Evolutionary conservation across 2,329 filamentous ascomycete species (phyloP).

Genomic region (Fusarium tuaranense): DNA sequence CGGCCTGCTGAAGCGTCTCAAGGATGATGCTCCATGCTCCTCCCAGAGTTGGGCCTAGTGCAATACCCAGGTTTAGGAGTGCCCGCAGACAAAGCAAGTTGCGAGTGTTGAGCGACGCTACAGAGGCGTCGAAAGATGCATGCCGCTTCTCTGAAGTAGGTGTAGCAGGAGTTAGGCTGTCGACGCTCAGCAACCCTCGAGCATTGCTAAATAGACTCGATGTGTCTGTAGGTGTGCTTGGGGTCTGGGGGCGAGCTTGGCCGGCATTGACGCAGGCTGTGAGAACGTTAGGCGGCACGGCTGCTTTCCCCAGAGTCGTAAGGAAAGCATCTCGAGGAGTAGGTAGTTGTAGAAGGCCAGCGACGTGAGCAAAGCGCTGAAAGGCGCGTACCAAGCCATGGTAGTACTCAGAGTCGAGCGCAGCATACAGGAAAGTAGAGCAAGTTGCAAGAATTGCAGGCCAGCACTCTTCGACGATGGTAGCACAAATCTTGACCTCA

Average conservation of each 20-base stretch:
- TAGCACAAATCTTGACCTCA: conserved; percentile 81
- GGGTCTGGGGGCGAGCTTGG: conserved; percentile 55
- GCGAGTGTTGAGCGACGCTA: conserved; percentile 79
- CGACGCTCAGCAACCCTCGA: conserved; percentile 78
- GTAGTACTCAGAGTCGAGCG: conserved; percentile 93
- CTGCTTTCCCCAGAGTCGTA: conserved; percentile 92
- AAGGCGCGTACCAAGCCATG: conserved; percentile 92
- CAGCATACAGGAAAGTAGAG: conserved; percentile 93
- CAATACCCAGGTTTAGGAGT: conserved; percentile 94
- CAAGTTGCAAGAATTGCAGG: conserved; percentile 94
- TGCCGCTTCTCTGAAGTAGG: conserved; percentile 70
- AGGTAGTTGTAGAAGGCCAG: conserved; percentile 83
- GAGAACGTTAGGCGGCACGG: conserved; percentile 84
- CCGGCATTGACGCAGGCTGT: conserved; percentile 69
- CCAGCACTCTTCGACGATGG: conserved; percentile 93
- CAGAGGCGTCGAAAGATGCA: conserved; percentile 65
- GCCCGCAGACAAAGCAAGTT: conserved; percentile 92
- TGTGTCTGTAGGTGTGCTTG: conserved; percentile 61
- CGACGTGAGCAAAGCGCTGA: conserved; percentile 94
- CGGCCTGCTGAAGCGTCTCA: conserved; percentile 92
- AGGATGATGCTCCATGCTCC: conserved; percentile 91
- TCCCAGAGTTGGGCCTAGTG: conserved; percentile 87
- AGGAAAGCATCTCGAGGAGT: conserved; percentile 95
- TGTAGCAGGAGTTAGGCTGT: conserved; percentile 72
- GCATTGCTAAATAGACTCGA: conserved; percentile 76